Percentiles rank a stretch among this genome's conserved stretches.
These are phyloP conservation scores for Asparagopsis taxiformis DNA, from an alignment of 31 red algal genomes.

Conservation along the genomic window DNA sequence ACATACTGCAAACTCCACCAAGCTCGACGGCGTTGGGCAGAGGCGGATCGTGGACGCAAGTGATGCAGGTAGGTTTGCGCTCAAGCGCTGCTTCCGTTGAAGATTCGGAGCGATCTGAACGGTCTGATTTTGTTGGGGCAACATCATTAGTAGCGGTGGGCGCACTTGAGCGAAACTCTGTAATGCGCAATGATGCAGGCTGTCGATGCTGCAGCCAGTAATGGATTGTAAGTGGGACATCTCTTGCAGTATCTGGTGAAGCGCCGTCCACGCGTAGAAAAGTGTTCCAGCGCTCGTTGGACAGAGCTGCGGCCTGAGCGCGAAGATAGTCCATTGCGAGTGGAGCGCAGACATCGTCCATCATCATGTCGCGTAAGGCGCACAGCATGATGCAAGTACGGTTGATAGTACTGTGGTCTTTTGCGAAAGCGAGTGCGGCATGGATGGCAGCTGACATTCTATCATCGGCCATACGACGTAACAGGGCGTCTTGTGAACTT, in stretches of 20 bases:
- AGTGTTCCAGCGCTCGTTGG: conserved; percentile 15
- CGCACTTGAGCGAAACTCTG: conserved; percentile 7
- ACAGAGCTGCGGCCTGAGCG: conserved; percentile 46
- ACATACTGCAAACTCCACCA: conserved; percentile 25
- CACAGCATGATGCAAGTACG: conserved; percentile 44
- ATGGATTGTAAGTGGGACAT: conserved; percentile 33
- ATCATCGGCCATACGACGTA: conserved; percentile 61
- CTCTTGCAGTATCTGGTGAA: conserved; percentile 12
- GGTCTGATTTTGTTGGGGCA: background rate
- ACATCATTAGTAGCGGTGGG: conserved; percentile 1
- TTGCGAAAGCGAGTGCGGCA: conserved; percentile 33
- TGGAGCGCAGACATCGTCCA: conserved; percentile 61
- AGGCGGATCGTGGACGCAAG: conserved; percentile 47
- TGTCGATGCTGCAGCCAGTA: conserved; percentile 67
- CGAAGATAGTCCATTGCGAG: conserved; percentile 57
- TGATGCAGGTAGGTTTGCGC: conserved; percentile 20
- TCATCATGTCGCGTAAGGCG: conserved; percentile 77
- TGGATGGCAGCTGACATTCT: conserved; percentile 52
- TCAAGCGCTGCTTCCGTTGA: conserved; percentile 8
- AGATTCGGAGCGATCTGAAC: background rate
- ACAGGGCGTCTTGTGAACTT: conserved; percentile 27
- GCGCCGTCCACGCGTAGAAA: conserved; percentile 39
- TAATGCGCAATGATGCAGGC: conserved; percentile 28
- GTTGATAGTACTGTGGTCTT: background rate
- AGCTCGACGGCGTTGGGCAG: conserved; percentile 44